phyloP scores from a whole-genome alignment of 2,329 filamentous ascomycete genomes.

The Macrophomina tecta region DNA sequence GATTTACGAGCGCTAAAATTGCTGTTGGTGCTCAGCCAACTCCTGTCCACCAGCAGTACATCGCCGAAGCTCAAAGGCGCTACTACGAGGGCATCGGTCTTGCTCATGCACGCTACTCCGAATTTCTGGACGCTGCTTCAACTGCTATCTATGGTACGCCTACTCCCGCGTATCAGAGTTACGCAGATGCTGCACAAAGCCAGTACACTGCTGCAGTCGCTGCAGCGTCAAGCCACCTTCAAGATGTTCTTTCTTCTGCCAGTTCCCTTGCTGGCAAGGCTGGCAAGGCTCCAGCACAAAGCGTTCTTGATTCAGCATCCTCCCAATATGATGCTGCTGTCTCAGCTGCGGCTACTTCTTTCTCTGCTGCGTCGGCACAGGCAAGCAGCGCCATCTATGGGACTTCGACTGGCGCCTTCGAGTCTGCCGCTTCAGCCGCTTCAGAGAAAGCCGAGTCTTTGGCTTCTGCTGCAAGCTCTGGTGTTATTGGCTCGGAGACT shows the following conservation, averaged over 20 bases:
- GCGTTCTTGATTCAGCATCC: conserved; percentile 50
- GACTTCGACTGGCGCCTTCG: conserved; percentile 43
- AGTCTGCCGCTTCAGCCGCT: conserved; percentile 50
- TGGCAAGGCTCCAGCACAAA: conserved; percentile 45
- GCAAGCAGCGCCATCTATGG: conserved; percentile 55
- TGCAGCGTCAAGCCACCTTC: conserved; percentile 40
- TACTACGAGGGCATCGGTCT: conserved; percentile 81
- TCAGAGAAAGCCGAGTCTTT: conserved; percentile 57
- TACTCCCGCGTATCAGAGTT: conserved; percentile 59
- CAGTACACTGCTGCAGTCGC: conserved; percentile 42
- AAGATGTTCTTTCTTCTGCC: conserved; percentile 45
- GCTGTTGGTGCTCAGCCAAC: conserved; percentile 70
- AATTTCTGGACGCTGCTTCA: conserved; percentile 75
- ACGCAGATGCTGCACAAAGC: conserved; percentile 34
- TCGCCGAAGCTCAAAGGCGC: conserved; percentile 67
- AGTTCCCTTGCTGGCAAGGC: conserved; percentile 44
- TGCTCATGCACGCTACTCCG: conserved; percentile 79
- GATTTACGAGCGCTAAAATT: conserved; percentile 69
- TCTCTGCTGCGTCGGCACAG: conserved; percentile 46
- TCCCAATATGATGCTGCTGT: conserved; percentile 54
- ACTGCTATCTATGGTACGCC: conserved; percentile 70
- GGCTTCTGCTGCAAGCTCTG: conserved; percentile 26
- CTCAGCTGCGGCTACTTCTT: conserved; percentile 50
- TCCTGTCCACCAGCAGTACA: conserved; percentile 57
- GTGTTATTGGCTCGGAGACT: conserved; percentile 32